Conservation (phyloP, 2,329 filamentous ascomycete genomes). For the Bipolaris zeicola region DNA sequence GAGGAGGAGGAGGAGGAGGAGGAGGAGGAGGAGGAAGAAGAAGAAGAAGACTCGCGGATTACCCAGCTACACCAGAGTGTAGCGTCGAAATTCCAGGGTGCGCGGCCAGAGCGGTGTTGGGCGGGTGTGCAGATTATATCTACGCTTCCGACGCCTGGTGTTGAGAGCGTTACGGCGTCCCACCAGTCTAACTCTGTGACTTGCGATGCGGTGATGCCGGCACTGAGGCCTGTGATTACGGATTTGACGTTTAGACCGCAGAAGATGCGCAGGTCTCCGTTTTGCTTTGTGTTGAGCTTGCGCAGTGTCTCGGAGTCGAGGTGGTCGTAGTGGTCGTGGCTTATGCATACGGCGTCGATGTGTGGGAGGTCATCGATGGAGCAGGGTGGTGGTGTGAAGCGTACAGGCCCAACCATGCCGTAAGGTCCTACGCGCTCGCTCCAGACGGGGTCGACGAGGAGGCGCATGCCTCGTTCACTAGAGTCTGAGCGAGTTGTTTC, state of each 20-base stretch:
- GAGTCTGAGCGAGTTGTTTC: constrained; percentile 47
- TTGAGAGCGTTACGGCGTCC: constrained; percentile 49
- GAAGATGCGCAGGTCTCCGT: constrained; percentile 50
- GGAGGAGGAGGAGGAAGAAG: too few species aligned
- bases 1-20: too few species aligned
- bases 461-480: constrained; percentile 48
- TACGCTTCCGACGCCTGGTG: constrained; percentile 45
- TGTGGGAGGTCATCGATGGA: constrained; percentile 56
- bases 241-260: constrained; percentile 50
- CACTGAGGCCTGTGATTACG: constrained; percentile 46
- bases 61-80: constrained; percentile 59
- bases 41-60: constrained; percentile 36
- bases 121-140: constrained; percentile 54
- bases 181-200: constrained; percentile 59
- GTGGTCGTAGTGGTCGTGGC: constrained; percentile 64
- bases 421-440: constrained; percentile 56
- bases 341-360: constrained; percentile 59
- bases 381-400: constrained; percentile 60
- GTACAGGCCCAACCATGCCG: constrained; percentile 55
- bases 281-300: constrained; percentile 47
- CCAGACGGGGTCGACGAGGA: constrained; percentile 62
- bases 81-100: constrained; percentile 47
- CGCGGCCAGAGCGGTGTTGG: constrained; percentile 55
- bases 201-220: constrained; percentile 46
- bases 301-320: constrained; percentile 56